Conservation (phyloP, 2,329 filamentous ascomycete species). For the Neoarthrinium moseri region DNA sequence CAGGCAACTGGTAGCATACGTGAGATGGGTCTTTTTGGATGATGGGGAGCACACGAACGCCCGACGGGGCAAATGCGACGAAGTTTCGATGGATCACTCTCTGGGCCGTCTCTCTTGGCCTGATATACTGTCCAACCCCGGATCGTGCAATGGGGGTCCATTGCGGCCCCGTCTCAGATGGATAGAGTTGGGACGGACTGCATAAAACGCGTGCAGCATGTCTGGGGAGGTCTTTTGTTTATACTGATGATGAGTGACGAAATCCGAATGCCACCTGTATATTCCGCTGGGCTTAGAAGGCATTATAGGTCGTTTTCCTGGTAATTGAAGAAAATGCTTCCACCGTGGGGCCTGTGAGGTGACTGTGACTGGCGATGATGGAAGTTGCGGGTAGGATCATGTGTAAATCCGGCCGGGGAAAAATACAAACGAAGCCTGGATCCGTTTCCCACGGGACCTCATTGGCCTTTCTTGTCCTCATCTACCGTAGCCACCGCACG, state of each 20-base stretch:
- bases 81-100: neutral
- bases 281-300: conserved; percentile 7
- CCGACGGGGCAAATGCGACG: no score
- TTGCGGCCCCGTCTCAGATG: neutral
- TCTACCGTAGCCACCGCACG: conserved; percentile 23
- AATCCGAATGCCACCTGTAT: neutral
- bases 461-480: conserved; percentile 38
- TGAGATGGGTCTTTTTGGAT: neutral
- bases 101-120: neutral
- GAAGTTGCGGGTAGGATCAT: neutral
- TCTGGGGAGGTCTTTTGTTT: neutral
- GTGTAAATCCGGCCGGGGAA: conserved; percentile 2
- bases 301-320: neutral
- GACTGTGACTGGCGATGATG: no score
- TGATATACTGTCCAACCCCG: neutral
- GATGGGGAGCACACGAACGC: conserved; percentile 5
- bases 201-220: neutral
- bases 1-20: conserved; percentile 26
- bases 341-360: no score
- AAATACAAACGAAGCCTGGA: neutral
- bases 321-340: neutral
- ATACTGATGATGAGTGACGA: conserved; percentile 5
- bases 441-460: conserved; percentile 10
- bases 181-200: neutral
- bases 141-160: neutral